Evolutionary conservation across 2,329 filamentous ascomycete genomes (phyloP).

Genomic region (Trichoderma polysporum): DNA sequence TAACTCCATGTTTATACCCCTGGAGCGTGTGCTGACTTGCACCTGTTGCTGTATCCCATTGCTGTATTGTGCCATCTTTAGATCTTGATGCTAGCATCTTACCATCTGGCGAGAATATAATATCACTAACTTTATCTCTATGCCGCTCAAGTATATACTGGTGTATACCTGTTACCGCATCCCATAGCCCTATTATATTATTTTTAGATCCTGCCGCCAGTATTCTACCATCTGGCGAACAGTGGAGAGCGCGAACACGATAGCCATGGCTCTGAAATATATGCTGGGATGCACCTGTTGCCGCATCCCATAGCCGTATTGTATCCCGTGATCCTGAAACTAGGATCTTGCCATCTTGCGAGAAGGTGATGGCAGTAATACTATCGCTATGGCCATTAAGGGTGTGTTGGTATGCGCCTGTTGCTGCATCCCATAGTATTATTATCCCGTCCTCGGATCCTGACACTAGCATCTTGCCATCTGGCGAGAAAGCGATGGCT

Average conservation of each 20-base stretch:
- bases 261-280: background rate
- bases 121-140: background rate
- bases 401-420: background rate
- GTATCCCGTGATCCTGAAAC: background rate
- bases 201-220: accelerated
- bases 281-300: background rate
- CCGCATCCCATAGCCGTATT: background rate
- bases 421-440: background rate
- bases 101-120: background rate
- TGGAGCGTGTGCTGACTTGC: background rate
- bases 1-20: background rate
- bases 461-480: background rate
- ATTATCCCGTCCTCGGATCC: accelerated
- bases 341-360: background rate
- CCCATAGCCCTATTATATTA: background rate
- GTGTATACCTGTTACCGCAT: background rate
- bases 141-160: background rate
- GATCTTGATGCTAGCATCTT: background rate
- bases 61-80: background rate
- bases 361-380: background rate
- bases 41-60: background rate
- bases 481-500: background rate
- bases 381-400: background rate
- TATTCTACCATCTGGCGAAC: background rate
- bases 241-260: too few species aligned